phyloP scores from a whole-genome alignment of 257 asterid genomes.

The Solanum appendiculatum region DNA sequence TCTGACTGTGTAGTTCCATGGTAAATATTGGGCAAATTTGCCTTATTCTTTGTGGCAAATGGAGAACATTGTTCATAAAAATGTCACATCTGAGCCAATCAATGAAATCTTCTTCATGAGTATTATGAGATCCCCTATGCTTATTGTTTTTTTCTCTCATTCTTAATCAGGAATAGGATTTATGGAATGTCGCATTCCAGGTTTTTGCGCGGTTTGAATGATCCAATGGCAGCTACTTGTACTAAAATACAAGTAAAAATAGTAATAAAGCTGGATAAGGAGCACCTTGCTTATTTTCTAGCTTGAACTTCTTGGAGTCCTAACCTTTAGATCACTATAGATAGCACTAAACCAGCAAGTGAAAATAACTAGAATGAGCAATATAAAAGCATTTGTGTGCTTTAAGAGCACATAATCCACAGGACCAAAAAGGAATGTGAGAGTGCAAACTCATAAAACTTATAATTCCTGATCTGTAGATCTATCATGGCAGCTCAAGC shows the following conservation, averaged over 20 bases:
- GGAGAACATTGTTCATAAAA: background rate
- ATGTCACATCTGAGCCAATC: background rate
- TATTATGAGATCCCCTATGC: background rate
- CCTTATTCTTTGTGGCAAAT: constrained; percentile 6
- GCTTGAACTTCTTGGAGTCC: background rate
- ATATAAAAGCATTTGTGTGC: background rate
- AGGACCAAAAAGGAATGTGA: background rate
- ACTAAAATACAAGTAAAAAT: background rate
- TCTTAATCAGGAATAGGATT: background rate
- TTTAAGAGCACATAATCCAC: background rate
- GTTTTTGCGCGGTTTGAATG: background rate
- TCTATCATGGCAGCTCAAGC: background rate
- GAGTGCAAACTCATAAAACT: background rate
- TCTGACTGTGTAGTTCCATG: constrained; percentile 10
- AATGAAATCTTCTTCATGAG: background rate
- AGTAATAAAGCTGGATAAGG: background rate
- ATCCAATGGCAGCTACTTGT: background rate
- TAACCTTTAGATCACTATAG: background rate
- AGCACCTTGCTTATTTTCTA: background rate
- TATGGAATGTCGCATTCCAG: background rate
- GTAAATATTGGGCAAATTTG: background rate
- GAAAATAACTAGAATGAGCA: background rate
- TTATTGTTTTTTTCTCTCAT: background rate
- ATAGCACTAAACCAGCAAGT: background rate
- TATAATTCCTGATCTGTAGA: background rate